These are phyloP conservation scores for Plasmodium gaboni DNA, from an alignment of 169 alveolate species.

Conservation along the genomic window DNA sequence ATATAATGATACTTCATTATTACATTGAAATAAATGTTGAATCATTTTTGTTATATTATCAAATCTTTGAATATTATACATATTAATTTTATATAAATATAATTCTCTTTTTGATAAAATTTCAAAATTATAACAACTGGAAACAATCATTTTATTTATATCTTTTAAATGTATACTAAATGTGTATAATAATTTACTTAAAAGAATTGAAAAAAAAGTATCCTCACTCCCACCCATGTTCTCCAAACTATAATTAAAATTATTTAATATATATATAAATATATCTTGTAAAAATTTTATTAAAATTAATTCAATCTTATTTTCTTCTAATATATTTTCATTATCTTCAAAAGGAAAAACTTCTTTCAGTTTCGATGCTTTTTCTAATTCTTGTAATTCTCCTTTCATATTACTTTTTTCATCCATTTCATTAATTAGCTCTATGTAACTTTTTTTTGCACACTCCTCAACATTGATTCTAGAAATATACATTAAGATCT, in stretches of 20 bases:
- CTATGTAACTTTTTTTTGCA: conserved; percentile 1
- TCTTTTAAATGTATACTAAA: conserved; percentile 27
- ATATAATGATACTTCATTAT: conserved; percentile 34
- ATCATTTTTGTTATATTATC: conserved; percentile 22
- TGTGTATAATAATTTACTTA: conserved; percentile 46
- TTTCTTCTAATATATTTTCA: conserved; percentile 9
- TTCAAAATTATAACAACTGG: conserved; percentile 20
- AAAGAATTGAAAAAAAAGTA: conserved; percentile 24
- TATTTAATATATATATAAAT: conserved; percentile 22
- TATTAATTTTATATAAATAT: conserved; percentile 30
- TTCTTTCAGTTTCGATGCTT: too few relatives aligned
- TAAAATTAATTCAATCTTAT: conserved; percentile 13
- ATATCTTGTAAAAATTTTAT: conserved; percentile 23
- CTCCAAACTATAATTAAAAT: conserved; percentile 7
- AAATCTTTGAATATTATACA: conserved; percentile 7
- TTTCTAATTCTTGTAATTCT: not conserved
- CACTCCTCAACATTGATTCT: not conserved
- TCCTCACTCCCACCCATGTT: conserved; percentile 8
- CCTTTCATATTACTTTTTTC: not conserved
- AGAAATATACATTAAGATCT: not conserved
- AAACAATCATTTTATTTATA: conserved; percentile 9
- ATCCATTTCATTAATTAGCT: not conserved
- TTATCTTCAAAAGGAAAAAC: not conserved
- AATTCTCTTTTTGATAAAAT: conserved; percentile 11
- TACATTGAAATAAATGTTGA: conserved; percentile 26